Evolutionary conservation across 2,329 filamentous ascomycete genomes (phyloP).

Genomic region (Pyricularia grisea): DNA sequence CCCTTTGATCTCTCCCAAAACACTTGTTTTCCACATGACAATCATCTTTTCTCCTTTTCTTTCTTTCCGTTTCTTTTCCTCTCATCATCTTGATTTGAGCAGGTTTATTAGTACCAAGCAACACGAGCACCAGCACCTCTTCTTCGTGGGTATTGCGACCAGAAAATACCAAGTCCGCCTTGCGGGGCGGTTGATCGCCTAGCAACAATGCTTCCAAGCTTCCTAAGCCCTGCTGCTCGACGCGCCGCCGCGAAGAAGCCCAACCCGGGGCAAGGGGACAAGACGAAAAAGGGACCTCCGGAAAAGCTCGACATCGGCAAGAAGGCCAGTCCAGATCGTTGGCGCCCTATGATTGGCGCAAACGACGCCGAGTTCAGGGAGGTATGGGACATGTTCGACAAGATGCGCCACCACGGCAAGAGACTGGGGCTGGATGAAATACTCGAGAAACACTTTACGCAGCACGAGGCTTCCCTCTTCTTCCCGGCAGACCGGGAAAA

Average conservation of each 20-base stretch:
- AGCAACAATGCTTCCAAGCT: background rate
- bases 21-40: background rate
- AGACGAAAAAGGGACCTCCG: background rate
- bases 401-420: background rate
- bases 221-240: background rate
- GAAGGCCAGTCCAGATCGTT: background rate
- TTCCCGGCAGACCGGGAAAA: background rate
- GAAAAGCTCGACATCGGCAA: background rate
- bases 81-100: background rate
- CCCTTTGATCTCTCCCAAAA: background rate
- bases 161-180: background rate
- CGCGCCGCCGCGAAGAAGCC: background rate
- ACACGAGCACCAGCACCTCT: background rate
- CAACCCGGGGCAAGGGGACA: background rate
- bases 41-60: background rate
- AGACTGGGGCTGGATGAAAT: background rate
- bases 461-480: slow-evolving; percentile 5
- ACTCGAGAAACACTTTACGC: slow-evolving; percentile 3
- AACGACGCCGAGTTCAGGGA: background rate
- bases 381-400: background rate
- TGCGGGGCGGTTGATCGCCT: background rate
- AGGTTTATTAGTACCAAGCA: background rate
- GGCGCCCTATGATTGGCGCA: background rate
- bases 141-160: background rate
- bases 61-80: background rate